These are phyloP conservation scores for Paramecium tetraurelia DNA, from an alignment of 73 alveolate genomes.

Conservation along the genomic window DNA sequence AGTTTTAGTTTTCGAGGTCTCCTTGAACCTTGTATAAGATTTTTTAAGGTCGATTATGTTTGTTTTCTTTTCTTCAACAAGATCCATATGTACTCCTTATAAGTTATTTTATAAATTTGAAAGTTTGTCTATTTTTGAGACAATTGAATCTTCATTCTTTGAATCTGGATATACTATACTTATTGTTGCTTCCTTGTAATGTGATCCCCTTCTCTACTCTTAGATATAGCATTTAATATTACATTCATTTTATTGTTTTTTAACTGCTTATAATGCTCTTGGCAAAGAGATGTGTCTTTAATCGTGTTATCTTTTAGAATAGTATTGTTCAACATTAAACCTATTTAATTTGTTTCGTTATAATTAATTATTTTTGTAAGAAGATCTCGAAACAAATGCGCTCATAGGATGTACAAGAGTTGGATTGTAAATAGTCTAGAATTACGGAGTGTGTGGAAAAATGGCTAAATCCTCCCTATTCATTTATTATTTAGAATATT, in stretches of 20 bases:
- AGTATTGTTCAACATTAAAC: background rate
- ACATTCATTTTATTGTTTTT: background rate
- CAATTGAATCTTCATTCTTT: background rate
- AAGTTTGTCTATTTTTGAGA: background rate
- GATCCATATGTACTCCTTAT: background rate
- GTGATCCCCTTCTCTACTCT: background rate
- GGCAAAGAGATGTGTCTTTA: background rate
- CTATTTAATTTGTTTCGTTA: background rate
- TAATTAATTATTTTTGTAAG: background rate
- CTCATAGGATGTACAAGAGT: slow-evolving; percentile 42
- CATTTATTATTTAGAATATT: background rate
- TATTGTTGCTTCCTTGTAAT: background rate
- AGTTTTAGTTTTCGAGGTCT: background rate
- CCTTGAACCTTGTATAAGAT: background rate
- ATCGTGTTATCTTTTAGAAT: background rate
- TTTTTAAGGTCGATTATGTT: background rate
- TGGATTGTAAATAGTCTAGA: background rate
- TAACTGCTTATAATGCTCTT: background rate
- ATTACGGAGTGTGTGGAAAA: background rate
- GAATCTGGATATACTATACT: background rate
- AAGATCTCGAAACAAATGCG: background rate
- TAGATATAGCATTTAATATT: background rate
- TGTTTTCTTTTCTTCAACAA: background rate
- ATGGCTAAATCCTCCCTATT: background rate
- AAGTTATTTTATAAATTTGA: background rate